Percentiles rank a stretch among this genome's conserved stretches.
phyloP scores from a whole-genome alignment of 2,329 filamentous ascomycete species.

The Trichoderma koningii region DNA sequence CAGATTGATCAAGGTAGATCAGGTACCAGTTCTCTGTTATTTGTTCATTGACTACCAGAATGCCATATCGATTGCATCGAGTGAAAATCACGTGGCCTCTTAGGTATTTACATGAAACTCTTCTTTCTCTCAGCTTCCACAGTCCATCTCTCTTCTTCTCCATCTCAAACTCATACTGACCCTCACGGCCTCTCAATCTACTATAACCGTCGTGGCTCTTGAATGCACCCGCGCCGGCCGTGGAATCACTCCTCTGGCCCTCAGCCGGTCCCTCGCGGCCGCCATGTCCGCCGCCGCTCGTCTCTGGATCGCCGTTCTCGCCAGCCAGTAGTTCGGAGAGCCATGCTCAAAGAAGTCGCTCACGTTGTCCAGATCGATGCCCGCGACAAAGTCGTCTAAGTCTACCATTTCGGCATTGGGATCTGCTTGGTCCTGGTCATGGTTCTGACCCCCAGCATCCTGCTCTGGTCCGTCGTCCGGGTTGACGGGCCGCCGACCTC shows the following conservation, averaged over 20 bases:
- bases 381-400: background rate
- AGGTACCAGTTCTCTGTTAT: too few species aligned
- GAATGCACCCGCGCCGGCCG: background rate
- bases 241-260: background rate
- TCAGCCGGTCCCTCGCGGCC: background rate
- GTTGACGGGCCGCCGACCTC: background rate
- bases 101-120: too few species aligned
- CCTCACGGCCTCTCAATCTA: background rate
- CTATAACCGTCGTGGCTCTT: background rate
- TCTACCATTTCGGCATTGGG: background rate
- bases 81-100: too few species aligned
- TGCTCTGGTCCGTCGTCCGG: background rate
- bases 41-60: too few species aligned
- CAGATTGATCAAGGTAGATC: too few species aligned
- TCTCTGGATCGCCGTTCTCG: conserved; percentile 8
- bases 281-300: conserved; percentile 9
- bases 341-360: conserved; percentile 15
- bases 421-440: background rate
- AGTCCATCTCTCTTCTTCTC: background rate
- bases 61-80: too few species aligned
- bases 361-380: conserved; percentile 5
- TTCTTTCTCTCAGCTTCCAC: too few species aligned
- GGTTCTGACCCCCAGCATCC: background rate
- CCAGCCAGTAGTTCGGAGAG: conserved; percentile 8
- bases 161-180: background rate